A percentile compares a stretch with the other conserved stretches of the same genome.
phyloP scores from a whole-genome alignment of 2,329 filamentous ascomycete species.

The Epichloe scottii region DNA sequence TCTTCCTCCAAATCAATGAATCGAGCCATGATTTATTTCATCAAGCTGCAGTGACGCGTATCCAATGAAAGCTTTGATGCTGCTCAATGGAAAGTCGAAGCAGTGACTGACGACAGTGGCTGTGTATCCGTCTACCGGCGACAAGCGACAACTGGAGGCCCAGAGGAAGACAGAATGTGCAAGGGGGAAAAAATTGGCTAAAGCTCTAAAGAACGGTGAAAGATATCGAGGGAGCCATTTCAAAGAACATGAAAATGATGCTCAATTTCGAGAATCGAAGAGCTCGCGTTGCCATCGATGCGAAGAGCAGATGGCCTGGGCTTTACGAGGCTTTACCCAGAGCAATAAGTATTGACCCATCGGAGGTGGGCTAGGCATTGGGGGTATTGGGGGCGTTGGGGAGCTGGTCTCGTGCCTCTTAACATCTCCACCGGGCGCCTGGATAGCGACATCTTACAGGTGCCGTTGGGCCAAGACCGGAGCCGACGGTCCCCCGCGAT shows the following conservation, averaged over 20 bases:
- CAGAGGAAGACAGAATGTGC: neutral
- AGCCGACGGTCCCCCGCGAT: neutral
- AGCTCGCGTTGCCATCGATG: neutral
- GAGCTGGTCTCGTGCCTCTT: slow-evolving; percentile 5
- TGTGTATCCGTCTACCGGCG: neutral
- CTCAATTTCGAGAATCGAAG: neutral
- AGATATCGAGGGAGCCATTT: slow-evolving; percentile 5
- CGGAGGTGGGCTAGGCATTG: neutral
- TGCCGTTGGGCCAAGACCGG: neutral
- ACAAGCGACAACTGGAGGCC: no score
- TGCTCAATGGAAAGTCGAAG: neutral
- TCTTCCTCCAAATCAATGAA: slow-evolving; percentile 13
- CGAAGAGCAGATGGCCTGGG: neutral
- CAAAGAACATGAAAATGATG: neutral
- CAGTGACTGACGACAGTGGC: neutral
- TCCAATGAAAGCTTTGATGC: neutral
- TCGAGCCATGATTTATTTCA: slow-evolving; percentile 10
- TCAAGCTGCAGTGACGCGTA: neutral
- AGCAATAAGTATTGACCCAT: neutral
- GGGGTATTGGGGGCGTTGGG: neutral
- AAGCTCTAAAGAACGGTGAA: neutral
- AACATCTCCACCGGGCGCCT: slow-evolving; percentile 2
- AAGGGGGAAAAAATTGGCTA: neutral
- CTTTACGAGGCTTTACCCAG: neutral
- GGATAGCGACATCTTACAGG: neutral